Base-by-base conservation (phyloP, 2,329 filamentous ascomycete genomes). In the Coniochaeta prunicola region DNA sequence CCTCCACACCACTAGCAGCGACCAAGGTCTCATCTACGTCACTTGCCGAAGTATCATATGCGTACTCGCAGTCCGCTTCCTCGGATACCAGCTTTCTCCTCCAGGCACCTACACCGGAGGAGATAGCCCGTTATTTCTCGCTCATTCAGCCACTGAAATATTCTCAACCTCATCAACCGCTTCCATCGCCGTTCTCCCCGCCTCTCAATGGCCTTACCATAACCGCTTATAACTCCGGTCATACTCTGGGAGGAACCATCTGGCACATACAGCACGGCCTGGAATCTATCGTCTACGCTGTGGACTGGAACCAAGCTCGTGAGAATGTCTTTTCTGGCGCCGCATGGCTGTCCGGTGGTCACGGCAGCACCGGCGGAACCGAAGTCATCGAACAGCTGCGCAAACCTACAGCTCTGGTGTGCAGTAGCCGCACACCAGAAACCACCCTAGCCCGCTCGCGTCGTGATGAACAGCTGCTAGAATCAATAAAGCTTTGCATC, bases 231-330 rank as follows among this genome's bases (percentile, higher is more conserved):
- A 96, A 96, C 74, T 92, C 94, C 8, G 94, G 94, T 63, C 93
- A 97, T 70, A 97, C 93, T 0, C 83, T 97, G 0, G 94, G 94
- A 71, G 94, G 94, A 59, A 97, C 94, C 26, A 96, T 99, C 77
- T 99, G 94, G 94, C 93, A 97, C 68, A 92, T 99, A 64, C 93
- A 97, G 68, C 92, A 97, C 76, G 92, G 92, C 0, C 82, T 97
- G 69, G 94, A 99, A 72, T 97, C 92, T 0, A 93, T 99, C 45
- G 92, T 99, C 1, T 97, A 99, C 68, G 93, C 94, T 0, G 91
- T 97, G 19, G 93, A 97, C 69, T 99, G 94, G 94, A 97, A 97
- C 67, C 92, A 97, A 74, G 91, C 90, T n/a, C 86, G 91, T 65
- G 94, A 99, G 71, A 96, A 96, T 74, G 92, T 97, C 17, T 87